Conservation (phyloP, 805 yeast species). For the Metschnikowia reukaufii region DNA sequence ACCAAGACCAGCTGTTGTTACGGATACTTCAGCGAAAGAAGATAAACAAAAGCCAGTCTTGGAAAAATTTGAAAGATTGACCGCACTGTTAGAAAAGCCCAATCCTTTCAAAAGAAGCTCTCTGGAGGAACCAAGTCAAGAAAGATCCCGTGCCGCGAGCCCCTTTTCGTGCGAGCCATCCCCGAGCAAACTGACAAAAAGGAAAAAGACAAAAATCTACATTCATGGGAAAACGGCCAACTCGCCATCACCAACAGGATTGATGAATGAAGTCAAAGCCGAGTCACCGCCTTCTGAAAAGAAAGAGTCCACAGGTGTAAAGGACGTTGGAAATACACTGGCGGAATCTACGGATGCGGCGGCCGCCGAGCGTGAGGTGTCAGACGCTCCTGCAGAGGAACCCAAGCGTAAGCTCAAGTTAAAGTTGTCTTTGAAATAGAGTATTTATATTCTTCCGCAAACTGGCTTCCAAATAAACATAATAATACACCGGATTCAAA, state of each 20-base stretch:
- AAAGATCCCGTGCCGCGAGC: slow-evolving; percentile 15
- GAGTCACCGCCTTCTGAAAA: background rate
- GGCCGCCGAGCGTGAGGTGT: slow-evolving; percentile 1
- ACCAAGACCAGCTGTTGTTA: background rate
- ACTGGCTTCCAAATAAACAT: background rate
- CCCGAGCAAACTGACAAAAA: slow-evolving; percentile 15
- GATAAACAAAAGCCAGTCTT: background rate
- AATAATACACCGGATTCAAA: background rate
- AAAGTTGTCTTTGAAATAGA: slow-evolving; percentile 11
- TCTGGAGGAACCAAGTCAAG: slow-evolving; percentile 7
- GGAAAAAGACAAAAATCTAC: slow-evolving; percentile 30
- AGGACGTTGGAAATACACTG: background rate
- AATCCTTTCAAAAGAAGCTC: background rate
- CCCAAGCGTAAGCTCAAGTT: slow-evolving; percentile 16
- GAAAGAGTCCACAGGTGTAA: background rate
- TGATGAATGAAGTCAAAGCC: background rate
- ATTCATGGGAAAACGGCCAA: slow-evolving; percentile 22
- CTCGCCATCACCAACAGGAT: slow-evolving; percentile 11
- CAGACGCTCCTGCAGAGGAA: slow-evolving; percentile 6
- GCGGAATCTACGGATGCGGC: background rate
- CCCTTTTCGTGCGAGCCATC: slow-evolving; percentile 17
- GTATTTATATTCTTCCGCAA: background rate
- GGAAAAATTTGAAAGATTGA: slow-evolving; percentile 24
- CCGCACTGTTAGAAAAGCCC: background rate
- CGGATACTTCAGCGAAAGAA: background rate